Evolutionary conservation across 345 rosid species (phyloP).

Genomic region (Populus ilicifolia): DNA sequence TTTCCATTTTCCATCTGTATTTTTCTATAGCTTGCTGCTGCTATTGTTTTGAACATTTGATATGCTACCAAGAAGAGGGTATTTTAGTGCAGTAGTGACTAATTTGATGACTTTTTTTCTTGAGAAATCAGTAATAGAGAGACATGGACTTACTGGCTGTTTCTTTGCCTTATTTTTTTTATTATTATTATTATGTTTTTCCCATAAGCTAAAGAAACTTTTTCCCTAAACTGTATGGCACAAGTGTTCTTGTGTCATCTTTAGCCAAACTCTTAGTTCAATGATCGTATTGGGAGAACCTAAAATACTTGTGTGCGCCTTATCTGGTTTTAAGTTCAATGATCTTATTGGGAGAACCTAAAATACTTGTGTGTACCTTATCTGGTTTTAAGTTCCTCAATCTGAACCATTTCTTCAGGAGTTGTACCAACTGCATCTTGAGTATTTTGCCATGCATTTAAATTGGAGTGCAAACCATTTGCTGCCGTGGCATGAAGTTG

Average conservation of each 20-base stretch:
- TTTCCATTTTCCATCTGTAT: background rate
- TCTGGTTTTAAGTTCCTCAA: background rate
- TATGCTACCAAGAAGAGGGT: background rate
- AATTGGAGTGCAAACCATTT: background rate
- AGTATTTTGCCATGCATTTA: background rate
- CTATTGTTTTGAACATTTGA: background rate
- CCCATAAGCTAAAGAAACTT: background rate
- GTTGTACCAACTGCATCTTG: background rate
- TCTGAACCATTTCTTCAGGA: background rate
- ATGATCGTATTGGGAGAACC: background rate
- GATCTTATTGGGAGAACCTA: background rate
- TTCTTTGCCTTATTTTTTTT: background rate
- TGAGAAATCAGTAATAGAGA: background rate
- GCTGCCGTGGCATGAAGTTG: background rate
- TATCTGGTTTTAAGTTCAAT: no score
- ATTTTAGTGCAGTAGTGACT: background rate
- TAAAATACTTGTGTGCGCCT: background rate
- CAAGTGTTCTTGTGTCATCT: background rate
- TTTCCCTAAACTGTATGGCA: background rate
- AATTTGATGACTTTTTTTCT: background rate
- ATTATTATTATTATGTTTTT: background rate
- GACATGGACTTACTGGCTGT: background rate
- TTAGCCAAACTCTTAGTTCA: background rate
- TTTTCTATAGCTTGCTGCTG: background rate
- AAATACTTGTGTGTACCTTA: background rate